These are phyloP conservation scores for Jacaranda mimosifolia DNA, from an alignment of 257 asterid genomes.

Conservation along the genomic window DNA sequence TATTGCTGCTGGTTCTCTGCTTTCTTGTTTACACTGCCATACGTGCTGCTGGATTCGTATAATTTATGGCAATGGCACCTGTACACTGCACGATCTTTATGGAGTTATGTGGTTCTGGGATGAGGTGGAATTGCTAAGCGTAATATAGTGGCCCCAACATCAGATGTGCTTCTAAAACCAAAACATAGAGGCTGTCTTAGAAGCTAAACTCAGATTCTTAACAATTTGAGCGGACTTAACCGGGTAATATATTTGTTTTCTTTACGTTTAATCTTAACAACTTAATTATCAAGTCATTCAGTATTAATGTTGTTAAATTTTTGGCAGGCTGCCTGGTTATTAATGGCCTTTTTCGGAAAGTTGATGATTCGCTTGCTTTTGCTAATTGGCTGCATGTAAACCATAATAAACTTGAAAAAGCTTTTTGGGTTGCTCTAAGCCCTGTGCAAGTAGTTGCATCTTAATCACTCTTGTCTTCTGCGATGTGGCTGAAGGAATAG, in stretches of 20 bases:
- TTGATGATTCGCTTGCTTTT: slow-evolving; percentile 67
- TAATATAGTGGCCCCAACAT: slow-evolving; percentile 38
- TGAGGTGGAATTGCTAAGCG: slow-evolving; percentile 41
- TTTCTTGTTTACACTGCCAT: slow-evolving; percentile 56
- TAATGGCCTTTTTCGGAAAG: slow-evolving; percentile 61
- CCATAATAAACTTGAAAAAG: slow-evolving; percentile 54
- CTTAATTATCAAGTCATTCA: slow-evolving; percentile 30
- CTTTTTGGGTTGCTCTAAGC: slow-evolving; percentile 50
- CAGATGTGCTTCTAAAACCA: slow-evolving; percentile 46
- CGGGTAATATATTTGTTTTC: slow-evolving; percentile 59
- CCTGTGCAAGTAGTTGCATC: slow-evolving; percentile 44
- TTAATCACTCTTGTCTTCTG: slow-evolving; percentile 46
- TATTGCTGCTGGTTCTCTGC: slow-evolving; percentile 74
- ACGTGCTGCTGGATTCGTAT: slow-evolving; percentile 60
- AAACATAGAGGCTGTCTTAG: slow-evolving; percentile 47
- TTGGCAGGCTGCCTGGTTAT: slow-evolving; percentile 77
- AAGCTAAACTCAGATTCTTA: slow-evolving; percentile 51
- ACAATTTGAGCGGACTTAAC: slow-evolving; percentile 43
- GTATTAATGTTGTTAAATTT: slow-evolving; percentile 65
- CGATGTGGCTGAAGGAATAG: slow-evolving; percentile 51
- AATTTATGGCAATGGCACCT: slow-evolving; percentile 49
- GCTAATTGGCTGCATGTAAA: slow-evolving; percentile 59
- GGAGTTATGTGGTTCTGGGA: slow-evolving; percentile 49
- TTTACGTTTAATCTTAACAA: slow-evolving; percentile 29
- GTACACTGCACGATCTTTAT: slow-evolving; percentile 47